Percentiles rank a stretch among this genome's conserved stretches.
phyloP scores from a whole-genome alignment of 257 asterid genomes.

The Euphrasia confusa region DNA sequence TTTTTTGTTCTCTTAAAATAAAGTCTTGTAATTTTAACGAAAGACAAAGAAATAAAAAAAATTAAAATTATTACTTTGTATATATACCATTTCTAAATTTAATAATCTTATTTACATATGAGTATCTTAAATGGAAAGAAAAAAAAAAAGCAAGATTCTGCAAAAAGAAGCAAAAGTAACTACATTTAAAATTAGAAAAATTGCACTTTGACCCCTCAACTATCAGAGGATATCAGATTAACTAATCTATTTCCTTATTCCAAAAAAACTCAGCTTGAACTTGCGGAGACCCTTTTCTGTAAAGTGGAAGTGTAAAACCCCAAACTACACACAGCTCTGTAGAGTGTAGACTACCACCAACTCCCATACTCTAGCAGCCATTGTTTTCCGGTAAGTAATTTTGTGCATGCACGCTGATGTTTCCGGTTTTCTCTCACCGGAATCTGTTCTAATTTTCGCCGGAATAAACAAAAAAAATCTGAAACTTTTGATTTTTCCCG shows the following conservation, averaged over 20 bases:
- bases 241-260: neutral
- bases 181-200: slow-evolving; percentile 5
- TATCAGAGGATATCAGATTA: slow-evolving; percentile 4
- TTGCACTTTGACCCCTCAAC: slow-evolving; percentile 20
- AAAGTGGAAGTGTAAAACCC: slow-evolving; percentile 13
- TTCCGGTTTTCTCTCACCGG: neutral
- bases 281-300: slow-evolving; percentile 19
- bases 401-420: slow-evolving; percentile 22
- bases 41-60: too few relatives aligned
- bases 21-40: too few relatives aligned
- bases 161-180: neutral
- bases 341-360: slow-evolving; percentile 25
- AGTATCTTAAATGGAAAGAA: too few relatives aligned
- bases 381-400: slow-evolving; percentile 23
- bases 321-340: slow-evolving; percentile 21
- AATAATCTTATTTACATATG: too few relatives aligned
- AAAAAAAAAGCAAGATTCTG: too few relatives aligned
- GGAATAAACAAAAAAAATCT: neutral
- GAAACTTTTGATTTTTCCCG: slow-evolving; percentile 6
- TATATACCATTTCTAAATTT: too few relatives aligned
- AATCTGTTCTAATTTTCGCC: slow-evolving; percentile 21
- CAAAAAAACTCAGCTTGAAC: neutral
- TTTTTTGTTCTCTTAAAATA: too few relatives aligned
- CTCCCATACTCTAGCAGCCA: slow-evolving; percentile 15
- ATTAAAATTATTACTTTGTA: too few relatives aligned